phyloP scores from a whole-genome alignment of 805 yeast genomes.

The Saccharomyces jurei region DNA sequence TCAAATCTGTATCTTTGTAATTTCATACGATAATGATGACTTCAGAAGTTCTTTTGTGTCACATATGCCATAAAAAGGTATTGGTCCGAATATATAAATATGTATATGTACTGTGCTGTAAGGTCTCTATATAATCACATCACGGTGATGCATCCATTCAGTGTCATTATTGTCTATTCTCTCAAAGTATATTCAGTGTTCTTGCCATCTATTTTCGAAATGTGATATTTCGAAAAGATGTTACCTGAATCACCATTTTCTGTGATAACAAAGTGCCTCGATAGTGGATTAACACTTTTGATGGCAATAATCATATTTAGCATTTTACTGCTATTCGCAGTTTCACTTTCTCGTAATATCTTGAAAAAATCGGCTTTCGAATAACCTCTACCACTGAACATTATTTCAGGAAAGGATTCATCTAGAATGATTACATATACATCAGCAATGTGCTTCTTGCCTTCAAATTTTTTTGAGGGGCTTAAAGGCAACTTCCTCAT shows the following conservation, averaged over 20 bases:
- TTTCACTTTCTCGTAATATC: not conserved
- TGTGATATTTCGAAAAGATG: slow-evolving; percentile 10
- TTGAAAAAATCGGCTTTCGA: not conserved
- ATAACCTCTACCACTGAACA: not conserved
- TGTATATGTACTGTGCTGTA: not conserved
- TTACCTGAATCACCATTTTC: slow-evolving; percentile 16
- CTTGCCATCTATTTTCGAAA: slow-evolving; percentile 11
- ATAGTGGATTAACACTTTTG: slow-evolving; percentile 6
- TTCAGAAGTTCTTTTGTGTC: not conserved
- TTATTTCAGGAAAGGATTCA: not conserved
- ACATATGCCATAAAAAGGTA: not conserved
- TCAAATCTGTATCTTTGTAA: not conserved
- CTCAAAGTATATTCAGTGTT: slow-evolving; percentile 20
- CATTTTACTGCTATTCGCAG: not conserved
- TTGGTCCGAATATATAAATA: not conserved
- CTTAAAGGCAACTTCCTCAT: not conserved
- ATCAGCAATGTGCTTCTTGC: slow-evolving; percentile 10
- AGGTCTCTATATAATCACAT: not conserved
- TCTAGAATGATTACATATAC: slow-evolving; percentile 13
- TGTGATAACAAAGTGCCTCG: slow-evolving; percentile 16
- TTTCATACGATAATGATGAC: not conserved
- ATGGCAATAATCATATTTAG: slow-evolving; percentile 19
- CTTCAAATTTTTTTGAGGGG: slow-evolving; percentile 5
- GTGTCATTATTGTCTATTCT: not conserved
- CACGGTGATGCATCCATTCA: not conserved